These are phyloP conservation scores for Naganishia kalamii DNA, from an alignment of 768 basidiomycete genomes.

Conservation along the genomic window DNA sequence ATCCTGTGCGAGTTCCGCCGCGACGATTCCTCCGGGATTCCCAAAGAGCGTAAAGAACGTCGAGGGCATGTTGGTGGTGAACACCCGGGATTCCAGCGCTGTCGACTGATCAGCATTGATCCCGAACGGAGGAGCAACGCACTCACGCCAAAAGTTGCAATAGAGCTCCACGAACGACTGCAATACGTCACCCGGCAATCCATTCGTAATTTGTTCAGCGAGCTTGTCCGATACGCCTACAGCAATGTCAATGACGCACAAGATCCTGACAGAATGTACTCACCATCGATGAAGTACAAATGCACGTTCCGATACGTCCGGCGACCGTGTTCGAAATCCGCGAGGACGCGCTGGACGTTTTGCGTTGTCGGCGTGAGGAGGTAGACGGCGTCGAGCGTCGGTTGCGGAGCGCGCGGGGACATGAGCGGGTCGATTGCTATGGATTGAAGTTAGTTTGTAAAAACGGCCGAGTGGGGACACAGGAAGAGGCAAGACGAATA, in stretches of 20 bases:
- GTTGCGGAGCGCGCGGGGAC: conserved; percentile 71
- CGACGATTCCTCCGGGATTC: conserved; percentile 65
- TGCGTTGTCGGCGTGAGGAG: conserved; percentile 88
- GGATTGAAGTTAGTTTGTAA: neutral
- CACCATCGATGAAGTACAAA: conserved; percentile 88
- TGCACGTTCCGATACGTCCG: conserved; percentile 78
- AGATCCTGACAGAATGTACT: conserved; percentile 28
- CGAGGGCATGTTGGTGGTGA: conserved; percentile 68
- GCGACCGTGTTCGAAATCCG: conserved; percentile 63
- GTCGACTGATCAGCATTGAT: neutral
- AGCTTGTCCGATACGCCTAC: conserved; percentile 71
- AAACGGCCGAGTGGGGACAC: too few relatives aligned
- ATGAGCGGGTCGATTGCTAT: conserved; percentile 89
- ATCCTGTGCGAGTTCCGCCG: conserved; percentile 61
- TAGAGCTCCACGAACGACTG: conserved; percentile 75
- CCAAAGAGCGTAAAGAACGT: conserved; percentile 85
- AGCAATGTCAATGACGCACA: neutral
- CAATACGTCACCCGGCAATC: conserved; percentile 71
- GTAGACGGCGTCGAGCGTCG: conserved; percentile 84
- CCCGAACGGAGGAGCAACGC: neutral
- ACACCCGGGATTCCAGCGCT: conserved; percentile 83
- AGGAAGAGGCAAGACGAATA: neutral
- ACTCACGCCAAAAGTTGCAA: conserved; percentile 85
- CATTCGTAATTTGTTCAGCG: conserved; percentile 66
- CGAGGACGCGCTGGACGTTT: conserved; percentile 85